Evolutionary conservation across 163 green algal species (phyloP), one percentile per base, ranked within the genome.

Genomic region (Chlorella variabilis): DNA sequence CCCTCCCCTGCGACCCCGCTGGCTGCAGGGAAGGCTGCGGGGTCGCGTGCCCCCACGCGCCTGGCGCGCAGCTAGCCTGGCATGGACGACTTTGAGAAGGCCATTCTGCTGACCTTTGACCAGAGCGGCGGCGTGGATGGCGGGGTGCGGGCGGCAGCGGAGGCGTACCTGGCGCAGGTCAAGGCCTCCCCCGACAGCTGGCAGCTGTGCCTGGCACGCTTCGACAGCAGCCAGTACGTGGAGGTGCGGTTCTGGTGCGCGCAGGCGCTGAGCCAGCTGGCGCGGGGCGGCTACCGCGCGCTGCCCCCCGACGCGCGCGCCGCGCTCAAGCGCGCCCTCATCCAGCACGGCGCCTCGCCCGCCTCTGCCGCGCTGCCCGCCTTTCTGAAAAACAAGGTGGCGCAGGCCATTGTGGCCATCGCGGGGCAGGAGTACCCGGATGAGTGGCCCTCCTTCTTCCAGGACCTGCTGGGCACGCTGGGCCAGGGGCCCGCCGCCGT

Each of bases 171-270:
- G 48, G 80, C 84, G 21, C 81, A 88, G 27, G 81, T 93, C 18
- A 94, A 92, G 61, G 56, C 74, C 17, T 91, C 84, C 0, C 83
- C 89, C 31, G 86, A 94, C 7, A 87, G 84, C 62, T 98, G 93
- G 94, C 80, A 86, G 65, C 78, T 98, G 1, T 98, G 93, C 83
- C 39, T 95, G 13, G 83, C 94, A n/a, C 90, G 92, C 21, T 95
- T 97, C 62, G 80, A 86, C 3, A 45, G 70, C 29, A 95, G 89
- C 6, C 7, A 34, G 23, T 96, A 96, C 80, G 68, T 87, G 23
- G 96, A 99, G 86, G 96, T 99, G 62, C 92, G 92, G 49, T 99
- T 99, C 86, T 99, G 96, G 96, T 99, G 96, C 89, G 59, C 75
- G 18, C 75, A 81, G 75, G 49, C 93, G 61, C 88, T 99, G 45